Base-by-base conservation (phyloP, 768 basidiomycete genomes). In the Mycena metata region DNA sequence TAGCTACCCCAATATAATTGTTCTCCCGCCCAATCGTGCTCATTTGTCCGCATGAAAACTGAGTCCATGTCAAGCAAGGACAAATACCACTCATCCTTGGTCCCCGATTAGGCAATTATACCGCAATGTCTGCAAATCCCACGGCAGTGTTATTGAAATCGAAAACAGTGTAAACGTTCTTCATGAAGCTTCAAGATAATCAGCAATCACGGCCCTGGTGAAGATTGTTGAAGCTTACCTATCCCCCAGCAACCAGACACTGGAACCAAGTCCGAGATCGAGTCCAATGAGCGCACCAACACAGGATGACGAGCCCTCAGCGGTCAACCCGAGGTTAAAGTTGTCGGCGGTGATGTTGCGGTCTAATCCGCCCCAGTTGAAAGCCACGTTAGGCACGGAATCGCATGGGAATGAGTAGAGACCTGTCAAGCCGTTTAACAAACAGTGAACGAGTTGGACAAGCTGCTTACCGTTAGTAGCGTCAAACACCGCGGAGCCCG, bases 231-330 rank as follows among this genome's bases (percentile, higher is more conserved):
- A 33, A 39, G 4, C 24, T 46, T 17, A 60, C 24, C 71, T 66
- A 46, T 76, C 75, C 21, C 73, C 90, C n/a, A 88, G 80, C 46
- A 84, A 73, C 77, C 71, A 66, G 13, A 57, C 52, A 41, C 49
- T 50, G 16, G 58, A n/a, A 3, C 67, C 69, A 13, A 73, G 42
- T 10, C 72, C 78, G 39, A 77, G 30, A 41, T 83, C 75, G 12
- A 85, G 83, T 10, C 84, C 77, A 5, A 82, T 82, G 70, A 92
- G 84, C 2, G 88, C 87, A 39, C 88, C 87, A 0, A 83, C 75
- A 72, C 91, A 78, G 8, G 52, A 36, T 33, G 69, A 87, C 30
- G 30, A 43, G n/a, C 88, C 89, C 59, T 85, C 66, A 56, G 79
- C 81, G 43, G 71, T 67, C 67, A n/a, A 21, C 2, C 88, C 75